phyloP scores from a whole-genome alignment of 352 stramenopile genomes.

The Phytopythium delawarense region DNA sequence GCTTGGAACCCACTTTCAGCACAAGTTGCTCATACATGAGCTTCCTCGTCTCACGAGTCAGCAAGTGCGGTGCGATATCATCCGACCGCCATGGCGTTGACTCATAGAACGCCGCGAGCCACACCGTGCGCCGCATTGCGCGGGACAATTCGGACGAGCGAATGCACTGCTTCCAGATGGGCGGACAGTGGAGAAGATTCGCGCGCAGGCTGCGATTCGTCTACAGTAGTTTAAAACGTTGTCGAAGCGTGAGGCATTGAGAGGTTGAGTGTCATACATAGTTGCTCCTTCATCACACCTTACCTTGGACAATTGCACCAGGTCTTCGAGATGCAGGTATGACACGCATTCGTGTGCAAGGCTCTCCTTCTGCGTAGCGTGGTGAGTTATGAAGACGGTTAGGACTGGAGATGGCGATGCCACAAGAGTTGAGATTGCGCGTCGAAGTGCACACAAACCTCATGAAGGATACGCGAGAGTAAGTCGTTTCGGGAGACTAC shows the following conservation, averaged over 20 bases:
- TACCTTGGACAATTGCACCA: not conserved
- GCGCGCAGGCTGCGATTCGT: constrained; percentile 34
- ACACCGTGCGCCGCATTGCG: constrained; percentile 49
- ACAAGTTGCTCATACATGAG: constrained; percentile 70
- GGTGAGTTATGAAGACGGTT: not conserved
- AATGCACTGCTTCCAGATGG: constrained; percentile 75
- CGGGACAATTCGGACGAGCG: constrained; percentile 41
- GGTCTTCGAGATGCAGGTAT: constrained; percentile 40
- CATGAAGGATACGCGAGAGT: constrained; percentile 19
- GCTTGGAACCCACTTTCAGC: constrained; percentile 40
- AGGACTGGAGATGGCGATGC: not conserved
- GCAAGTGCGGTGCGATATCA: constrained; percentile 31
- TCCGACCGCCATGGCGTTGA: constrained; percentile 42
- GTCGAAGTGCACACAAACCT: constrained; percentile 18
- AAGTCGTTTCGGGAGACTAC: constrained; percentile 7
- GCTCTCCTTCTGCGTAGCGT: constrained; percentile 17
- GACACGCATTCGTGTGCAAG: constrained; percentile 40
- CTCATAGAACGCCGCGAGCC: constrained; percentile 65
- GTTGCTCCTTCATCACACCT: not conserved
- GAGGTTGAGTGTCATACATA: not conserved
- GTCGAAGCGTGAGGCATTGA: not conserved
- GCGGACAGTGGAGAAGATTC: constrained; percentile 35
- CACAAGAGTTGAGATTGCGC: constrained; percentile 1
- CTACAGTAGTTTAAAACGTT: constrained; percentile 13
- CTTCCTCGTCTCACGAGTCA: constrained; percentile 32